phyloP scores from a whole-genome alignment of 345 rosid species.

The Anacardium occidentale region DNA sequence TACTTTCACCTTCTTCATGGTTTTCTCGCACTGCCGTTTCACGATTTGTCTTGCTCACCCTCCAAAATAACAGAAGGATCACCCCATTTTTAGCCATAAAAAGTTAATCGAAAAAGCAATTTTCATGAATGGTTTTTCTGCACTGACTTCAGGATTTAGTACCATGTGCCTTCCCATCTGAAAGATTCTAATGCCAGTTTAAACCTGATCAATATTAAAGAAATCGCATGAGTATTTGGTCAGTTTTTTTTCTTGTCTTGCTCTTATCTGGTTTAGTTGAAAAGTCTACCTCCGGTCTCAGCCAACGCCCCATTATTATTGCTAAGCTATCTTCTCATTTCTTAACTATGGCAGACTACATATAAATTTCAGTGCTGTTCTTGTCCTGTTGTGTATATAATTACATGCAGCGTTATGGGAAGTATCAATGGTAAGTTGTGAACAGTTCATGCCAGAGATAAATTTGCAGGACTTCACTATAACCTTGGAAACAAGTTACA shows the following conservation, averaged over 20 bases:
- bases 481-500: too few species aligned
- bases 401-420: too few species aligned
- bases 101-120: too few species aligned
- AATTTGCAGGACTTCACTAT: too few species aligned
- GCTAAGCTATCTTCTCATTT: not conserved
- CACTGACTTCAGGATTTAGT: conserved; percentile 72
- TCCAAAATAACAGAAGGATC: not conserved
- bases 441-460: too few species aligned
- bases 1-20: conserved; percentile 64
- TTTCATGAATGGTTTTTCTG: not conserved
- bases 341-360: not conserved
- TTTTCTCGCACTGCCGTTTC: conserved; percentile 54
- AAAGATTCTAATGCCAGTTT: conserved; percentile 52
- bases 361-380: too few species aligned
- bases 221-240: not conserved
- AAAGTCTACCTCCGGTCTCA: conserved; percentile 60
- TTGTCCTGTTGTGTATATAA: not conserved
- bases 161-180: conserved; percentile 63
- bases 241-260: too few species aligned
- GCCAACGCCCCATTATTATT: conserved; percentile 70
- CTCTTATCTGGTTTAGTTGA: not conserved
- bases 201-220: conserved; percentile 38
- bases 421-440: too few species aligned
- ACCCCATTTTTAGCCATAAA: too few species aligned
- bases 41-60: conserved; percentile 51